A percentile compares a stretch with the other conserved stretches of the same genome.
phyloP scores from a whole-genome alignment of 176 grass and related monocot genomes.

The Dactylis glomerata region DNA sequence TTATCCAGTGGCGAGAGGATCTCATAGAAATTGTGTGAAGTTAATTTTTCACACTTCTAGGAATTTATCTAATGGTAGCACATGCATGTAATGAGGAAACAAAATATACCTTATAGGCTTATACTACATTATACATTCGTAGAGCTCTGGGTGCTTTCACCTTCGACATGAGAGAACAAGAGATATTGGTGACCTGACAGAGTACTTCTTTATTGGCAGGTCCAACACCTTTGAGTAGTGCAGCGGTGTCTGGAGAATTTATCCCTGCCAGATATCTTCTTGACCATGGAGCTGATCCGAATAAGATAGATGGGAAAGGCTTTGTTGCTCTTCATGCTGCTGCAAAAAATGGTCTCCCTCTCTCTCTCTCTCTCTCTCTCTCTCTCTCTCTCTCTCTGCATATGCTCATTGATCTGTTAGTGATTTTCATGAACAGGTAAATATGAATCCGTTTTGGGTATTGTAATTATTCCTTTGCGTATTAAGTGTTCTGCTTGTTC shows the following conservation, averaged over 20 bases:
- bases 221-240: constrained; percentile 29
- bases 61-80: background rate
- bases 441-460: background rate
- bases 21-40: background rate
- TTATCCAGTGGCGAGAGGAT: background rate
- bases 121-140: background rate
- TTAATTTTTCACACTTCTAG: background rate
- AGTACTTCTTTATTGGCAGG: constrained; percentile 18
- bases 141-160: background rate
- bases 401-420: background rate
- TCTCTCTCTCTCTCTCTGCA: background rate
- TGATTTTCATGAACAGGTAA: background rate
- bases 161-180: background rate
- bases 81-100: background rate
- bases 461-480: background rate
- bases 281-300: constrained; percentile 27
- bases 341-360: constrained; percentile 20
- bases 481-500: background rate
- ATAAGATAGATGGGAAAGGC: constrained; percentile 20
- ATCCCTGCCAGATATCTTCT: constrained; percentile 34
- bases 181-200: background rate
- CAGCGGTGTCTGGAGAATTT: constrained; percentile 11
- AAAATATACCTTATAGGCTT: background rate
- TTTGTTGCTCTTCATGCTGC: constrained; percentile 35
- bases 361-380: background rate